Evolutionary conservation across 768 basidiomycete species (phyloP).

Genomic region (Boletus rex-veris): DNA sequence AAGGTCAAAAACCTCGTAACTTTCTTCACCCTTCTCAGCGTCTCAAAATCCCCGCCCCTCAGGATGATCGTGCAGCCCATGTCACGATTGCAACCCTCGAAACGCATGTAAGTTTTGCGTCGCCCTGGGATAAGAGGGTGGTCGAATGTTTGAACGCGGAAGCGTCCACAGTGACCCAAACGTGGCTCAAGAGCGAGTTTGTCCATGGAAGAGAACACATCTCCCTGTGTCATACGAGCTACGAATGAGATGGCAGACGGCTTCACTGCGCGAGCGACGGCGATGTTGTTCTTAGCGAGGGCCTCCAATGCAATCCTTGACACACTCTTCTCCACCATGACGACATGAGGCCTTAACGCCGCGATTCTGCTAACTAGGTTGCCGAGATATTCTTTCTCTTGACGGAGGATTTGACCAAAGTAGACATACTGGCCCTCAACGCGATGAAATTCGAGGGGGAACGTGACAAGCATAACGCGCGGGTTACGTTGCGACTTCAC

Average conservation of each 20-base stretch:
- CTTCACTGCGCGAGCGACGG: conserved; percentile 88
- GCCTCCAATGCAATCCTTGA: conserved; percentile 87
- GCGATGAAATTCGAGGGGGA: conserved; percentile 91
- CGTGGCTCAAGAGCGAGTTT: conserved; percentile 86
- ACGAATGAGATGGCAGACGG: conserved; percentile 82
- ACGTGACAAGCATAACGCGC: conserved; percentile 93
- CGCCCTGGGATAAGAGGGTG: conserved; percentile 91
- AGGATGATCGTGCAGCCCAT: conserved; percentile 94
- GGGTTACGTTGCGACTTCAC: conserved; percentile 77
- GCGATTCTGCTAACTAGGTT: conserved; percentile 86
- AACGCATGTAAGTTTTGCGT: conserved; percentile 96
- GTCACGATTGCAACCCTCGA: conserved; percentile 91
- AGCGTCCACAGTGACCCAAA: conserved; percentile 82
- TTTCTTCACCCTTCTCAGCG: conserved; percentile 81
- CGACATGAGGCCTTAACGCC: conserved; percentile 87
- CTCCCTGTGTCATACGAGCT: conserved; percentile 91
- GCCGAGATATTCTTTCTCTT: conserved; percentile 90
- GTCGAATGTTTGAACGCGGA: conserved; percentile 90
- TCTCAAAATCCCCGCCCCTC: conserved; percentile 81
- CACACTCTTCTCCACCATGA: conserved; percentile 88
- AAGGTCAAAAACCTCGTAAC: conserved; percentile 90
- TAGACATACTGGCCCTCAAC: conserved; percentile 91
- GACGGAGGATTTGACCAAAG: conserved; percentile 84
- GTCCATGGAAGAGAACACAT: conserved; percentile 94
- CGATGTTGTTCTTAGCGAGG: conserved; percentile 79